These are phyloP conservation scores for Pestalotiopsis sp. DNA, from an alignment of 2,329 filamentous ascomycete species.

Conservation along the genomic window DNA sequence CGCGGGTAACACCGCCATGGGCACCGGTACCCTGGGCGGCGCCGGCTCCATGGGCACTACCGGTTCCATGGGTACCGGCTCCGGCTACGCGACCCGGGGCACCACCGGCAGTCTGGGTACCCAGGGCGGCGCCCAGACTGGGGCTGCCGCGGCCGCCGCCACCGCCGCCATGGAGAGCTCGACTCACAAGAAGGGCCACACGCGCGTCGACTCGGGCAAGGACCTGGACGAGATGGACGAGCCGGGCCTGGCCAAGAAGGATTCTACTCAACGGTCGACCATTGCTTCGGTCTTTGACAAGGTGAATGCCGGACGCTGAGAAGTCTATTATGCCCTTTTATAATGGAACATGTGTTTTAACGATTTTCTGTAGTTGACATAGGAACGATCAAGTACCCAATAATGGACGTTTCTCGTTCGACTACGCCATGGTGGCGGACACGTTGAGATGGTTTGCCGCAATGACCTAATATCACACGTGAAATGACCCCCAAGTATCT, in stretches of 20 bases:
- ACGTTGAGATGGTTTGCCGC: too few relatives aligned
- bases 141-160: background rate
- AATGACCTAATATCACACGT: too few relatives aligned
- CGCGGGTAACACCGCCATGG: background rate
- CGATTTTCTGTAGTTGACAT: too few relatives aligned
- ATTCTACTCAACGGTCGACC: background rate
- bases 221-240: slow-evolving; percentile 1
- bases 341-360: too few relatives aligned
- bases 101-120: background rate
- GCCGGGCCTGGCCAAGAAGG: background rate
- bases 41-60: background rate
- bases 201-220: slow-evolving; percentile 10
- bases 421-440: too few relatives aligned
- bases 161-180: background rate
- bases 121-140: background rate
- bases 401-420: too few relatives aligned
- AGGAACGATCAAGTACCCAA: too few relatives aligned
- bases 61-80: background rate
- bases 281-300: background rate
- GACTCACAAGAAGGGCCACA: background rate
- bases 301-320: background rate
- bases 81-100: background rate
- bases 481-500: too few relatives aligned
- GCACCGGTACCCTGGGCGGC: slow-evolving; percentile 6
- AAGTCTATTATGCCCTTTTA: background rate